phyloP scores from a whole-genome alignment of 2,329 filamentous ascomycete species.

The Dothideomycetidae sp. region DNA sequence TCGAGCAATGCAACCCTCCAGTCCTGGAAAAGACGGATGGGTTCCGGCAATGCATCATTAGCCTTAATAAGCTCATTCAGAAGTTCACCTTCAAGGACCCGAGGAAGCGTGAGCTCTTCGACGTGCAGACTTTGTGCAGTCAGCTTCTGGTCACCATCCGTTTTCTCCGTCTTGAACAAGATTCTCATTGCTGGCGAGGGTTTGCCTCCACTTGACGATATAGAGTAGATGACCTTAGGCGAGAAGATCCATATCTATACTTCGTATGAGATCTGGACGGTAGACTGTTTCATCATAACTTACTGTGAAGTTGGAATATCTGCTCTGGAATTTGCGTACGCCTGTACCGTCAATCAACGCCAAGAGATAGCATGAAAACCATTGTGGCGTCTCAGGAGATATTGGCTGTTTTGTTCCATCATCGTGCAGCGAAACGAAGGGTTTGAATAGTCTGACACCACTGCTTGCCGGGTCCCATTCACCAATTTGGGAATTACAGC shows the following conservation, averaged over 20 bases:
- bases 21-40: slow-evolving; percentile 7
- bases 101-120: slow-evolving; percentile 31
- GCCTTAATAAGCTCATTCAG: slow-evolving; percentile 2
- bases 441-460: slow-evolving; percentile 27
- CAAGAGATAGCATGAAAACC: slow-evolving; percentile 42
- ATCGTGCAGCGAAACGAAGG: slow-evolving; percentile 15
- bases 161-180: slow-evolving; percentile 30
- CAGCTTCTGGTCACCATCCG: slow-evolving; percentile 15
- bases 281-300: background rate
- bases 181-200: slow-evolving; percentile 43
- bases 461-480: slow-evolving; percentile 28
- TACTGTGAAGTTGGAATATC: slow-evolving; percentile 34
- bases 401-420: background rate
- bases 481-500: slow-evolving; percentile 26
- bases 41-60: slow-evolving; percentile 9
- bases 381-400: slow-evolving; percentile 22
- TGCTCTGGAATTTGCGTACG: slow-evolving; percentile 43
- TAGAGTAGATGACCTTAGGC: slow-evolving; percentile 42
- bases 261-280: slow-evolving; percentile 2
- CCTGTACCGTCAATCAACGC: slow-evolving; percentile 42
- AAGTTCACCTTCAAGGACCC: slow-evolving; percentile 7
- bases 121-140: slow-evolving; percentile 29
- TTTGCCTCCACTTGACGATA: slow-evolving; percentile 26
- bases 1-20: slow-evolving; percentile 10
- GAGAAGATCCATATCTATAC: slow-evolving; percentile 44